Evolutionary conservation across 2,329 filamentous ascomycete species (phyloP).

Genomic region (Aspergillus costaricaensis): DNA sequence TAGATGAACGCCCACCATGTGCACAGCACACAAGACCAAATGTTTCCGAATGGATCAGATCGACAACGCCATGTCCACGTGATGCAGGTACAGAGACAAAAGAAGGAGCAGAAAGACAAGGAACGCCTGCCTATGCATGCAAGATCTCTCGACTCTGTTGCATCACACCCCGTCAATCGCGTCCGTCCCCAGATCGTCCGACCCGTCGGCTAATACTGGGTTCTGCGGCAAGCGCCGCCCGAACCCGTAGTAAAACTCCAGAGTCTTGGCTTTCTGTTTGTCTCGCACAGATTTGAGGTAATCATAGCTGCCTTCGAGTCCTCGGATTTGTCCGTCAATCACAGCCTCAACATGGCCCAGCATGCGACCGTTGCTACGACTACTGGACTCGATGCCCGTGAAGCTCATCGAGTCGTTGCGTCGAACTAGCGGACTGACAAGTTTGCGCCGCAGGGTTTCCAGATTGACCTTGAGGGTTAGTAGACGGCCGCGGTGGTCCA

Average conservation of each 20-base stretch:
- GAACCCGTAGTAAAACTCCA: slow-evolving; percentile 74
- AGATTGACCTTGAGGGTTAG: slow-evolving; percentile 82
- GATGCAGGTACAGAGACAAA: neutral
- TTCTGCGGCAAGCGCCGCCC: slow-evolving; percentile 33
- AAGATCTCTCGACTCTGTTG: slow-evolving; percentile 2
- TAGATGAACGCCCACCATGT: slow-evolving; percentile 10
- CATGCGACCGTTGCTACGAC: slow-evolving; percentile 53
- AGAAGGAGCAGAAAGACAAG: neutral
- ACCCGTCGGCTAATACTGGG: slow-evolving; percentile 27
- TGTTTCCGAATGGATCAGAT: neutral
- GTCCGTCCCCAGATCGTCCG: slow-evolving; percentile 21
- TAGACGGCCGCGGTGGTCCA: slow-evolving; percentile 83
- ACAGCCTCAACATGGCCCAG: slow-evolving; percentile 60
- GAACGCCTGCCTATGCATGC: slow-evolving; percentile 1
- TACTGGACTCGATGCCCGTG: slow-evolving; percentile 31
- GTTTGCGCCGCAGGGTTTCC: slow-evolving; percentile 77
- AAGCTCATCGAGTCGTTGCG: slow-evolving; percentile 58
- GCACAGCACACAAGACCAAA: slow-evolving; percentile 1
- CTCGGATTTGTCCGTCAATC: slow-evolving; percentile 77
- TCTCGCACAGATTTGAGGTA: slow-evolving; percentile 76
- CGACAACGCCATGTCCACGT: neutral
- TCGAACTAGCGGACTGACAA: slow-evolving; percentile 80
- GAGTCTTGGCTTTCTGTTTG: slow-evolving; percentile 77
- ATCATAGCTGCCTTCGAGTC: slow-evolving; percentile 75
- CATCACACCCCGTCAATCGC: slow-evolving; percentile 19